These are phyloP conservation scores for Trichoderma arundinaceum DNA, from an alignment of 2,329 filamentous ascomycete species.

Conservation along the genomic window DNA sequence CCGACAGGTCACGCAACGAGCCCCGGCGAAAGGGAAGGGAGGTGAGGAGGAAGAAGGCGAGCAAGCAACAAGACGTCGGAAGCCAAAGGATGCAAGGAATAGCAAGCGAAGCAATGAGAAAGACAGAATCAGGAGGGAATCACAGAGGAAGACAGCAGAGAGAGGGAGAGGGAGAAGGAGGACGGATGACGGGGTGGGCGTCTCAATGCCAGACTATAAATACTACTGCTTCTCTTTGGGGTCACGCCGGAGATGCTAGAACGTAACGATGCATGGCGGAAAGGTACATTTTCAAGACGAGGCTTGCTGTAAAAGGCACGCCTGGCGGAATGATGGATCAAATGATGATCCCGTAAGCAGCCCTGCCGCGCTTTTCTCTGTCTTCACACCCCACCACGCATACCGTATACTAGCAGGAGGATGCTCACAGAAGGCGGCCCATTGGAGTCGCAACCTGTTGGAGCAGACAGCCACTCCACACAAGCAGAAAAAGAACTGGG, in stretches of 20 bases:
- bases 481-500: slow-evolving; percentile 6
- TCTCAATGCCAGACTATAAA: slow-evolving; percentile 22
- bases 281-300: neutral
- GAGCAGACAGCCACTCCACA: slow-evolving; percentile 9
- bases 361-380: neutral
- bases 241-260: slow-evolving; percentile 19
- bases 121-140: neutral
- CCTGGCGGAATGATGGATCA: slow-evolving; percentile 4
- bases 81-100: neutral
- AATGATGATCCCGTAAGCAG: slow-evolving; percentile 26
- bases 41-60: slow-evolving; percentile 13
- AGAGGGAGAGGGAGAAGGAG: neutral
- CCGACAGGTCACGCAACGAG: slow-evolving; percentile 20
- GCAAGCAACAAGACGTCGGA: neutral
- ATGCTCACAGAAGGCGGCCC: neutral
- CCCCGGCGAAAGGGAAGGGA: slow-evolving; percentile 26
- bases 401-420: neutral
- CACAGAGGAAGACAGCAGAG: slow-evolving; percentile 3
- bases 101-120: neutral
- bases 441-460: slow-evolving; percentile 7
- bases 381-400: slow-evolving; percentile 7
- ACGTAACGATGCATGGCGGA: slow-evolving; percentile 11
- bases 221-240: slow-evolving; percentile 5
- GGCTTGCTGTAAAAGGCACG: neutral
- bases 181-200: neutral